Percentiles rank a stretch among this genome's conserved stretches.
Evolutionary conservation across 1,139 yeast genomes (phyloP).

Genomic region (Zygosaccharomyces sapae): DNA sequence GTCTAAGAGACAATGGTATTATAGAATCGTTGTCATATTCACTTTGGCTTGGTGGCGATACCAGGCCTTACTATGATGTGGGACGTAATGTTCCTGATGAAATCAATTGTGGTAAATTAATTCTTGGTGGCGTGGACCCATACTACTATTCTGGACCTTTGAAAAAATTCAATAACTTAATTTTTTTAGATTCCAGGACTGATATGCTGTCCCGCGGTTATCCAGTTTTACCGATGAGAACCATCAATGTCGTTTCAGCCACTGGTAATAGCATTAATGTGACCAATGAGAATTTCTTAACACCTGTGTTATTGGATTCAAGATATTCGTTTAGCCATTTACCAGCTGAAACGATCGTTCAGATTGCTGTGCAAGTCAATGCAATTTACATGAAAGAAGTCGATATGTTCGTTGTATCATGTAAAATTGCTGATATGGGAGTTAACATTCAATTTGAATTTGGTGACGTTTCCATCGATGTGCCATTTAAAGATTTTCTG

Average conservation of each 20-base stretch:
- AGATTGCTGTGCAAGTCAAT: conserved; percentile 68
- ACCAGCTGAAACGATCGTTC: conserved; percentile 57
- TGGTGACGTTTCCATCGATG: conserved; percentile 48
- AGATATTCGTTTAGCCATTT: conserved; percentile 49
- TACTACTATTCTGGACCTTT: conserved; percentile 46
- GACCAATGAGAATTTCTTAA: conserved; percentile 34
- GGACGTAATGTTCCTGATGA: conserved; percentile 3
- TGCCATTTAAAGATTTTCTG: conserved; percentile 53
- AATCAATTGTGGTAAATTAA: conserved; percentile 40
- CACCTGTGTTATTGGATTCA: conserved; percentile 63
- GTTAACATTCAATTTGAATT: conserved; percentile 57
- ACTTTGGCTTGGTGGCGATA: conserved; percentile 42
- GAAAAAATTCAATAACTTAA: conserved; percentile 47
- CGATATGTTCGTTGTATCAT: conserved; percentile 63
- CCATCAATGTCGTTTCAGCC: conserved; percentile 45
- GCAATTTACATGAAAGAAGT: conserved; percentile 56
- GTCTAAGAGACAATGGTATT: conserved; percentile 36
- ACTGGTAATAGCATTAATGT: conserved; percentile 42
- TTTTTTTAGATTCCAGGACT: conserved; percentile 38
- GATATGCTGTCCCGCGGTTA: conserved; percentile 36
- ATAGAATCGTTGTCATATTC: conserved; percentile 54
- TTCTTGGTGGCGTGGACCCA: conserved; percentile 59
- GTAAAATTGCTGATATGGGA: conserved; percentile 45
- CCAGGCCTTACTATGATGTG: conserved; percentile 6
- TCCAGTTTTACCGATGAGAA: conserved; percentile 58